phyloP scores from a whole-genome alignment of 2,329 filamentous ascomycete genomes.

The Didymella lethalis region DNA sequence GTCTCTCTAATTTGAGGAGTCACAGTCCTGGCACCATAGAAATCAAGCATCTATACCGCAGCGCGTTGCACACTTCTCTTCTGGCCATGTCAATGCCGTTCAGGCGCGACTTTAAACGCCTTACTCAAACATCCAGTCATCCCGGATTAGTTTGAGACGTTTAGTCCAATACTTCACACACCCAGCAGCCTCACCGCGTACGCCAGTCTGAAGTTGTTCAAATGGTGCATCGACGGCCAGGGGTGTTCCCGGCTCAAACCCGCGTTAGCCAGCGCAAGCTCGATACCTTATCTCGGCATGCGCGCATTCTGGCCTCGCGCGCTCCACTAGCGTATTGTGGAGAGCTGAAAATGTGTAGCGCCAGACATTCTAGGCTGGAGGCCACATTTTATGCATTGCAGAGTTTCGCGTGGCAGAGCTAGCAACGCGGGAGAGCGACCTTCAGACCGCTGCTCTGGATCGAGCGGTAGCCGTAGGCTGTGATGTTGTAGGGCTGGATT shows the following conservation, averaged over 20 bases:
- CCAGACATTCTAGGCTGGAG: slow-evolving; percentile 13
- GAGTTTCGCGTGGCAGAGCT: slow-evolving; percentile 8
- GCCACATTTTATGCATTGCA: neutral
- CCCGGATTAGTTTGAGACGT: slow-evolving; percentile 3
- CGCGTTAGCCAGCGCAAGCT: neutral
- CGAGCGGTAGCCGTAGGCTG: slow-evolving; percentile 1
- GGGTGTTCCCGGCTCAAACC: slow-evolving; percentile 3
- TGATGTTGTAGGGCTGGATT: slow-evolving; percentile 6
- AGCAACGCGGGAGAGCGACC: slow-evolving; percentile 12
- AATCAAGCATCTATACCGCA: slow-evolving; percentile 6
- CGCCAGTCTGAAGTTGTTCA: slow-evolving; percentile 1
- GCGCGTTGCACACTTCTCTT: neutral
- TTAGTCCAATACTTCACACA: slow-evolving; percentile 2
- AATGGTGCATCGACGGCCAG: slow-evolving; percentile 5
- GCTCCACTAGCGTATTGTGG: slow-evolving; percentile 9
- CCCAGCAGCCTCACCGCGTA: slow-evolving; percentile 6
- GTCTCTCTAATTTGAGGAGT: slow-evolving; percentile 6
- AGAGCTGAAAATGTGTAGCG: slow-evolving; percentile 17
- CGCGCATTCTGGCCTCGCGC: slow-evolving; percentile 1
- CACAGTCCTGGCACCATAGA: slow-evolving; percentile 14
- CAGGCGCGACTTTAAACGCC: neutral
- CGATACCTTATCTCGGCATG: slow-evolving; percentile 8
- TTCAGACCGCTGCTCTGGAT: slow-evolving; percentile 17
- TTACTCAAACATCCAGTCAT: neutral
- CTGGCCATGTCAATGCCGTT: slow-evolving; percentile 8